Conservation (phyloP, 345 rosid genomes). For the Hirschfeldia incana region DNA sequence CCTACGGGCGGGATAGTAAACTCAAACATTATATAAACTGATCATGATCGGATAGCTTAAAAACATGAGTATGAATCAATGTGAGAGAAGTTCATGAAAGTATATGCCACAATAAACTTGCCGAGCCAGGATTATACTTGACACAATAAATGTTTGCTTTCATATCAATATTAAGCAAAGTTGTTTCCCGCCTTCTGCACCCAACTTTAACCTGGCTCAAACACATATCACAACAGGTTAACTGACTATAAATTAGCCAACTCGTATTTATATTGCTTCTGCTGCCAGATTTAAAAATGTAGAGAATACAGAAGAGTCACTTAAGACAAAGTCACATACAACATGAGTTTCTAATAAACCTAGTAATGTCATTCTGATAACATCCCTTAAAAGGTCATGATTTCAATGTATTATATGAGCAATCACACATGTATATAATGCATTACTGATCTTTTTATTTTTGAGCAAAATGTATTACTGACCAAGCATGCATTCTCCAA, state of each 20-base stretch:
- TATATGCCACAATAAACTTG: too few species aligned
- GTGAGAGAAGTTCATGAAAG: too few species aligned
- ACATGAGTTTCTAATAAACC: slow-evolving; percentile 4
- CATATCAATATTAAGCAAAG: too few species aligned
- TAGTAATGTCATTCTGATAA: background rate
- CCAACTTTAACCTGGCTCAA: slow-evolving; percentile 85
- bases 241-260: background rate
- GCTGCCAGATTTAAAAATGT: background rate
- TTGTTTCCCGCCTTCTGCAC: slow-evolving; percentile 19
- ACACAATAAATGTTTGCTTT: too few species aligned
- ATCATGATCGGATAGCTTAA: too few species aligned
- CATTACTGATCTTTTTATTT: background rate
- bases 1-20: too few species aligned
- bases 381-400: background rate
- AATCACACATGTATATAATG: background rate
- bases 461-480: too few species aligned
- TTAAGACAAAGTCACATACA: slow-evolving; percentile 15
- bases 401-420: background rate
- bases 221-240: background rate
- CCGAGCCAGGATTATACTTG: too few species aligned
- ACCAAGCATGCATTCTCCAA: too few species aligned
- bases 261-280: background rate
- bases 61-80: too few species aligned
- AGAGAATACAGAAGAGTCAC: slow-evolving; percentile 2
- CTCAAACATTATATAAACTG: too few species aligned